phyloP scores from a whole-genome alignment of 1,284 basidiomycete species.

The Thelephora terrestris region DNA sequence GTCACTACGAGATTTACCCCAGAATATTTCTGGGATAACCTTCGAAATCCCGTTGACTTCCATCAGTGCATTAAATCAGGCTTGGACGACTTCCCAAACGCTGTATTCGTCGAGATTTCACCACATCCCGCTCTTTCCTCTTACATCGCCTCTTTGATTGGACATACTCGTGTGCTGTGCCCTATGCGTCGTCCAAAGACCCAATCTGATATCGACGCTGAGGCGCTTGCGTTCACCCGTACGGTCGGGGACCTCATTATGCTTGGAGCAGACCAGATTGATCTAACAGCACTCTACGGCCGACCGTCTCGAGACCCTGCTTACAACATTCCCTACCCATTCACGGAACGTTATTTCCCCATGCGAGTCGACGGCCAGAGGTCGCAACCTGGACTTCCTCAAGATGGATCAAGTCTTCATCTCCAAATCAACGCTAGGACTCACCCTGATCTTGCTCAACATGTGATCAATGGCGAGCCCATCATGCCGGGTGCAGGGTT shows the following conservation, averaged over 20 bases:
- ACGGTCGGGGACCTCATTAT: constrained; percentile 19
- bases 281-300: constrained; percentile 7
- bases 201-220: constrained; percentile 8
- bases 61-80: constrained; percentile 14
- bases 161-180: constrained; percentile 16
- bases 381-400: constrained; percentile 22
- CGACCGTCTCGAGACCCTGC: not conserved
- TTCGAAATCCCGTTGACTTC: constrained; percentile 24
- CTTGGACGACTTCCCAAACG: constrained; percentile 11
- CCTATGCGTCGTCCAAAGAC: constrained; percentile 21
- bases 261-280: constrained; percentile 18
- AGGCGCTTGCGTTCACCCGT: constrained; percentile 15
- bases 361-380: constrained; percentile 7
- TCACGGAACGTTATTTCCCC: constrained; percentile 11
- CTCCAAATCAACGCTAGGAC: constrained; percentile 25
- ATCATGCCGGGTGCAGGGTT: constrained; percentile 37
- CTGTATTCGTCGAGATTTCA: constrained; percentile 23
- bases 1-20: constrained; percentile 11
- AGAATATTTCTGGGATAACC: constrained; percentile 28
- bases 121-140: constrained; percentile 28
- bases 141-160: constrained; percentile 20
- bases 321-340: constrained; percentile 10
- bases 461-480: constrained; percentile 29
- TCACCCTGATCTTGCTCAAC: constrained; percentile 28
- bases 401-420: constrained; percentile 7